Evolutionary conservation across 2,329 filamentous ascomycete genomes (phyloP).

Genomic region (Zymoseptoria crescenta): DNA sequence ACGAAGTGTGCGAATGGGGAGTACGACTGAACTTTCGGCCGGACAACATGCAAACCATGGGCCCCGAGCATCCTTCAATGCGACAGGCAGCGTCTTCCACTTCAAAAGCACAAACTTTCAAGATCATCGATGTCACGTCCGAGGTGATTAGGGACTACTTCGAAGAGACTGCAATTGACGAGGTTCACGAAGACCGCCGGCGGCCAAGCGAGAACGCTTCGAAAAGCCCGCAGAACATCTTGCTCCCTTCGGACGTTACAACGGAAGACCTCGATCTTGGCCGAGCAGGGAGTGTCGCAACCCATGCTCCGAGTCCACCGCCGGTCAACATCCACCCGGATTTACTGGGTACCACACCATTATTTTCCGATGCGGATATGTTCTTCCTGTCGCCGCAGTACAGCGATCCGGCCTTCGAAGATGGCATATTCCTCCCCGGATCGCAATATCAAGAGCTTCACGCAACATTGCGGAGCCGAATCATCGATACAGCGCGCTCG

Average conservation of each 20-base stretch:
- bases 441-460: conserved; percentile 28
- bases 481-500: conserved; percentile 28
- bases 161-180: conserved; percentile 16
- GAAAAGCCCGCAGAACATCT: background rate
- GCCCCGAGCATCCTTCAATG: conserved; percentile 26
- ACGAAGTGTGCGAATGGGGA: conserved; percentile 27
- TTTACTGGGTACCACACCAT: background rate
- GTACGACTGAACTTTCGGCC: conserved; percentile 23
- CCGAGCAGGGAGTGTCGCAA: background rate
- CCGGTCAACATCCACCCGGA: background rate
- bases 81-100: conserved; percentile 13
- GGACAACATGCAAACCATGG: conserved; percentile 23
- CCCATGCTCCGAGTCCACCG: background rate
- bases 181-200: conserved; percentile 5
- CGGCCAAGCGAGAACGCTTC: background rate
- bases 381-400: conserved; percentile 21
- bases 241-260: background rate
- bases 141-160: conserved; percentile 27
- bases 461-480: conserved; percentile 22
- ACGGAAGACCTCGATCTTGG: background rate
- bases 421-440: conserved; percentile 28
- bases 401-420: conserved; percentile 24
- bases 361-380: background rate
- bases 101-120: conserved; percentile 12
- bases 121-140: conserved; percentile 26